phyloP scores from a whole-genome alignment of 2,329 filamentous ascomycete genomes.

The Parastagonospora nodorum region DNA sequence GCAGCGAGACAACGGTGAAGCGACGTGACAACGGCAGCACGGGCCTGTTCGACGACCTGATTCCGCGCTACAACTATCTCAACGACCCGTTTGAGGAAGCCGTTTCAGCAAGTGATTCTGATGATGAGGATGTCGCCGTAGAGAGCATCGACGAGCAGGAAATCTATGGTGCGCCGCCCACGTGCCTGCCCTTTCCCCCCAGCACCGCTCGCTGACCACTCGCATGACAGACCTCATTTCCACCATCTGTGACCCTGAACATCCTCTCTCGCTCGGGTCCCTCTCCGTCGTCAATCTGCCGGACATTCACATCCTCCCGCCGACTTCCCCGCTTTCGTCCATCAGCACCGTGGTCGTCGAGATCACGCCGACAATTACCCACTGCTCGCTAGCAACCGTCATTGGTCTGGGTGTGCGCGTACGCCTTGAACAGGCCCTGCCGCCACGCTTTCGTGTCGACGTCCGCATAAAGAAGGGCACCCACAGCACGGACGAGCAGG shows the following conservation, averaged over 20 bases:
- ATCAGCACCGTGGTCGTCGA: conserved; percentile 80
- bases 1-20: conserved; percentile 51
- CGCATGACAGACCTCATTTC: conserved; percentile 78
- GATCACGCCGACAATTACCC: conserved; percentile 94
- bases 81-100: conserved; percentile 55
- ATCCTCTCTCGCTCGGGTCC: conserved; percentile 90
- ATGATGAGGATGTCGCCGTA: conserved; percentile 65
- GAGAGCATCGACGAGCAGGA: conserved; percentile 97
- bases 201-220: conserved; percentile 24
- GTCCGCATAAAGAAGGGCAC: conserved; percentile 94
- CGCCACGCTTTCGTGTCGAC: conserved; percentile 89
- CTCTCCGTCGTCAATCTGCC: conserved; percentile 94
- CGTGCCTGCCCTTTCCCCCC: conserved; percentile 5
- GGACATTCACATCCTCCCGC: conserved; percentile 80
- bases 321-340: conserved; percentile 65
- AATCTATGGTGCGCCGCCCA: conserved; percentile 72
- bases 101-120: conserved; percentile 47
- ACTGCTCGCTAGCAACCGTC: conserved; percentile 94
- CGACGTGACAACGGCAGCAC: conserved; percentile 55
- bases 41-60: conserved; percentile 60
- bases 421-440: conserved; percentile 85
- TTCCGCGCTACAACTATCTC: conserved; percentile 56
- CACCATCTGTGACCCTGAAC: conserved; percentile 93
- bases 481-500: conserved; percentile 92
- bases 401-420: conserved; percentile 94